A percentile compares a stretch with the other conserved stretches of the same genome.
These are phyloP conservation scores for Trypanosoma theileri DNA, from an alignment of 208 protist genomes.

Conservation along the genomic window DNA sequence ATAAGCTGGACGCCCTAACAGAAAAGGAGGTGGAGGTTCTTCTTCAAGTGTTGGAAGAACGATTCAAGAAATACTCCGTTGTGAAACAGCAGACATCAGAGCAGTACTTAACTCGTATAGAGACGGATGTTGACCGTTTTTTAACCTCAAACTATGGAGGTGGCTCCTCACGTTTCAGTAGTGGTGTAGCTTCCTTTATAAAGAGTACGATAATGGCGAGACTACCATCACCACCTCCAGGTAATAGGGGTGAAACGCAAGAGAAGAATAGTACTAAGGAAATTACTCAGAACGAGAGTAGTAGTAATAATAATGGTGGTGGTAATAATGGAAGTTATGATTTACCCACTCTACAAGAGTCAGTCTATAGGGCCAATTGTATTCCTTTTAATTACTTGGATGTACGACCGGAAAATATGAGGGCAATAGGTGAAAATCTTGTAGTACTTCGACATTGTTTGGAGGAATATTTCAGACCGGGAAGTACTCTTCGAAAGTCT, in stretches of 20 bases:
- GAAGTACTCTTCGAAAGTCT: conserved; percentile 23
- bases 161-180: conserved; percentile 7
- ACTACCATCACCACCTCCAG: conserved; percentile 8
- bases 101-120: conserved; percentile 57
- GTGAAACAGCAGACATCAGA: conserved; percentile 56
- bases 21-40: conserved; percentile 42
- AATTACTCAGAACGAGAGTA: not conserved
- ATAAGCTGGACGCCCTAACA: conserved; percentile 7
- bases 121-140: conserved; percentile 62
- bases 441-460: conserved; percentile 21
- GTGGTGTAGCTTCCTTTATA: conserved; percentile 25
- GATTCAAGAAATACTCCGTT: conserved; percentile 42
- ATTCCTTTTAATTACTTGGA: conserved; percentile 68
- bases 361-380: conserved; percentile 43
- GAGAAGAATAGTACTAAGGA: not conserved
- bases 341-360: not conserved
- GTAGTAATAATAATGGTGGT: conserved; percentile 14
- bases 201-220: conserved; percentile 8
- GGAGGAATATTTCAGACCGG: conserved; percentile 7
- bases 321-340: not conserved
- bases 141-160: conserved; percentile 38
- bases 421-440: conserved; percentile 23
- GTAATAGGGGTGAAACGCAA: not conserved
- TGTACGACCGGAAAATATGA: conserved; percentile 35
- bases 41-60: conserved; percentile 38